phyloP scores from a whole-genome alignment of 2,329 filamentous ascomycete species.

The Hyphodiscus sp. region DNA sequence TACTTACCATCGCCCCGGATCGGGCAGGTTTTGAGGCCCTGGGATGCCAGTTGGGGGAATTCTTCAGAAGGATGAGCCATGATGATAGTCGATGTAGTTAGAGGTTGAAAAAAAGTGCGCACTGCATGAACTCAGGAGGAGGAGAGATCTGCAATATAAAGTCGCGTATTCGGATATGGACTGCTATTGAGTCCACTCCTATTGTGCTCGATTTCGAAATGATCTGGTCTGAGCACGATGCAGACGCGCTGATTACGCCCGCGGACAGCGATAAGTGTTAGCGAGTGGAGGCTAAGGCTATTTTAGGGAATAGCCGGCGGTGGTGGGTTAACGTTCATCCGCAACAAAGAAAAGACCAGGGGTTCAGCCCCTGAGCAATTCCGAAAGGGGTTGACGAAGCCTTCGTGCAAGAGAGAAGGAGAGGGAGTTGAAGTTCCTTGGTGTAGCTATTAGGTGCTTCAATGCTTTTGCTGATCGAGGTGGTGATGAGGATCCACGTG shows the following conservation, averaged over 20 bases:
- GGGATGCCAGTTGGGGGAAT: neutral
- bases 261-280: neutral
- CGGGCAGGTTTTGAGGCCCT: slow-evolving; percentile 46
- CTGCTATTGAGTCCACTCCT: neutral
- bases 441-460: too few relatives aligned
- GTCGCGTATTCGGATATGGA: neutral
- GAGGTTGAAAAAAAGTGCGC: neutral
- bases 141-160: neutral
- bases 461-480: too few relatives aligned
- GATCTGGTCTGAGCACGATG: neutral
- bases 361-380: too few relatives aligned
- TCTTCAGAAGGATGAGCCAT: neutral
- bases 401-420: too few relatives aligned
- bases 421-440: too few relatives aligned
- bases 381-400: too few relatives aligned
- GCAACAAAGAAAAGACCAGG: too few relatives aligned
- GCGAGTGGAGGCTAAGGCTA: neutral
- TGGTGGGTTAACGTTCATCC: too few relatives aligned
- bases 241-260: neutral
- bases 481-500: too few relatives aligned
- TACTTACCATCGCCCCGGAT: slow-evolving; percentile 57
- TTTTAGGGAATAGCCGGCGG: neutral
- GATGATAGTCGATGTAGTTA: neutral
- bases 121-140: neutral
- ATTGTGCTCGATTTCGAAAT: neutral